Conservation (phyloP, 1,139 yeast species). For the Meyerozyma sp. region DNA sequence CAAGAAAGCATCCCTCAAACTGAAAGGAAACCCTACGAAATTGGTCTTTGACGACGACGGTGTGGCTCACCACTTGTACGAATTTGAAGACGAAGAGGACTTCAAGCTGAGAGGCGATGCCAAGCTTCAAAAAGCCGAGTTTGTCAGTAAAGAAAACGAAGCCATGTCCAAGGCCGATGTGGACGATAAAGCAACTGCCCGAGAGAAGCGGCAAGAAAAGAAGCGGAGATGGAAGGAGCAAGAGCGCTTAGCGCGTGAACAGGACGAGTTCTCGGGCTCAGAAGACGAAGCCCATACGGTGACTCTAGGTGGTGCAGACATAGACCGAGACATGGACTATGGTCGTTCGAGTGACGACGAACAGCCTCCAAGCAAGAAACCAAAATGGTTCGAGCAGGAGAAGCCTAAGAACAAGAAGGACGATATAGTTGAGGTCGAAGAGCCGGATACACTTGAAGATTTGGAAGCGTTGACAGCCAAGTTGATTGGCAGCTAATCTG, state of each 20-base stretch:
- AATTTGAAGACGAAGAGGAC: conserved; percentile 84
- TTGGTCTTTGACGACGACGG: conserved; percentile 93
- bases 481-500: conserved; percentile 24
- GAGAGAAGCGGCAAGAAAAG: conserved; percentile 79
- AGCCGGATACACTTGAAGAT: conserved; percentile 88
- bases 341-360: conserved; percentile 26
- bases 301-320: conserved; percentile 27
- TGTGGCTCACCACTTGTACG: conserved; percentile 82
- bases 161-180: conserved; percentile 68
- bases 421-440: conserved; percentile 66
- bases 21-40: conserved; percentile 69
- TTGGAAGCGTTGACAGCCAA: conserved; percentile 84
- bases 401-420: conserved; percentile 20
- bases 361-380: conserved; percentile 48
- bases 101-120: conserved; percentile 78
- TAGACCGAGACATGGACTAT: conserved; percentile 46
- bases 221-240: conserved; percentile 83
- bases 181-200: conserved; percentile 78
- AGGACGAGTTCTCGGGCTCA: conserved; percentile 31
- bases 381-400: conserved; percentile 55
- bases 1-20: conserved; percentile 67
- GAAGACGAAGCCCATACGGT: conserved; percentile 21
- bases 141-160: conserved; percentile 59
- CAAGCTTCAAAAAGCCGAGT: conserved; percentile 58
- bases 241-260: conserved; percentile 50